Evolutionary conservation across 768 basidiomycete species (phyloP), one percentile per base, ranked within the genome.

Genomic region (Lentinula edodes): DNA sequence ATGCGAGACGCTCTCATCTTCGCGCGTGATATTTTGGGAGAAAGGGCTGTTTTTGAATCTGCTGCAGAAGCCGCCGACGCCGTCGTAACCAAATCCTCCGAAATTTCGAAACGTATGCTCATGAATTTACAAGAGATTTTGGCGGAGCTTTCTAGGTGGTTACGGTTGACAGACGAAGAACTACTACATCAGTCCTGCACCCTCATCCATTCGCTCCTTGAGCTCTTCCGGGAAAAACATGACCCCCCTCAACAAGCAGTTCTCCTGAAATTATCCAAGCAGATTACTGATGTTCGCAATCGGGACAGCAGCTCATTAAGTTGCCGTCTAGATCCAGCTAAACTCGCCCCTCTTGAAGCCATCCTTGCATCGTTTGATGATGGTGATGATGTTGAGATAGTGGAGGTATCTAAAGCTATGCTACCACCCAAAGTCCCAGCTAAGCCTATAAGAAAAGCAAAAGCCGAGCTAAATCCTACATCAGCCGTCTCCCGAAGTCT

Each of bases 1-100:
- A 98, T 99, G 97, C 85, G 95, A 60, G 97, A 98, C 70, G 97
- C 95, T 2, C 80, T 98, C 56, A 95, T 98, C 64, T 94, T 97
- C 68, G 95, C 89, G 8, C 76, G 90, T 65, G 91, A 95, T 67
- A 82, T 97, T 78, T 74, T 97, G 52, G 88, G 85, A 2, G 87
- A 93, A 64, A 85, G 93, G 74, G 77, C 86, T 46, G 83, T 88
- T 10, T 85, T 99, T 63, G 94, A 96, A 71, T 79, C 77, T 32
- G 88, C 89, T 9, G 71, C 69, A 41, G 65, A 73, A 61, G 55
- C 52, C 18, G 34, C 36, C 18, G n/a, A 50, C 28, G 35, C 46
- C 60, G 28, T 54, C 50, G 6, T n/a, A 5, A 13, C 5, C 23
- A 13, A n/a, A 4, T 15, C 46, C 15, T 70, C 71, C 32, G 85